Percentiles rank a stretch among this genome's conserved stretches.
These are phyloP conservation scores for Gossypium ekmanianum DNA, from an alignment of 345 rosid species.

Conservation along the genomic window DNA sequence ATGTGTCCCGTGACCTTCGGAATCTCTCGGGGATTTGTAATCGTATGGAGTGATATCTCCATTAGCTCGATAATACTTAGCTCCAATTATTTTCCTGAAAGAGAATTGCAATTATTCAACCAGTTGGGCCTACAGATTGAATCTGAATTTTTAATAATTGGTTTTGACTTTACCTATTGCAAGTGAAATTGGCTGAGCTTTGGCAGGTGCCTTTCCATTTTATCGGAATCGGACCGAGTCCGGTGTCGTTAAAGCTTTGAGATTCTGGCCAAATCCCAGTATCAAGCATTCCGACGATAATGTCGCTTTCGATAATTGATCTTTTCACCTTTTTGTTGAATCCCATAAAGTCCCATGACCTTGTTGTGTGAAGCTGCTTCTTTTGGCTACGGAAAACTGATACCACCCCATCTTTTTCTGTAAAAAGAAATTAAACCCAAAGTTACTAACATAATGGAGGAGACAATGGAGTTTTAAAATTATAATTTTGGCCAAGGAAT, in stretches of 20 bases:
- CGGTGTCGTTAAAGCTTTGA: conserved; percentile 33
- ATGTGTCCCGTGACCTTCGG: conserved; percentile 46
- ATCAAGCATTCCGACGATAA: conserved; percentile 46
- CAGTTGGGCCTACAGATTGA: background rate
- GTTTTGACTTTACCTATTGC: conserved; percentile 47
- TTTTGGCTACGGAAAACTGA: conserved; percentile 48
- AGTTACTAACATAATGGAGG: background rate
- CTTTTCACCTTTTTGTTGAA: conserved; percentile 33
- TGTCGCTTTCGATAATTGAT: conserved; percentile 31
- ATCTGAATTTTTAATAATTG: background rate
- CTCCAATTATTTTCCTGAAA: conserved; percentile 35
- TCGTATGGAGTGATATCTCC: background rate
- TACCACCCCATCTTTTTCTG: conserved; percentile 47
- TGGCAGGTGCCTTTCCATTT: conserved; percentile 52
- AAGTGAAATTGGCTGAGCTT: conserved; percentile 41
- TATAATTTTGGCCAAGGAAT: background rate
- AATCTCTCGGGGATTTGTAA: conserved; percentile 24
- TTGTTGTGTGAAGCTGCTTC: conserved; percentile 46
- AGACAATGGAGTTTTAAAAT: background rate
- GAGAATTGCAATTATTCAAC: background rate
- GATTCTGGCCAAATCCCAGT: conserved; percentile 55
- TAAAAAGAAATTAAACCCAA: background rate
- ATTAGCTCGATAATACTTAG: conserved; percentile 18
- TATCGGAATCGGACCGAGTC: conserved; percentile 44
- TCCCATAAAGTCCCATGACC: conserved; percentile 60